These are phyloP conservation scores for Kodamaea ohmeri DNA, from an alignment of 1,139 yeast species.

Conservation along the genomic window DNA sequence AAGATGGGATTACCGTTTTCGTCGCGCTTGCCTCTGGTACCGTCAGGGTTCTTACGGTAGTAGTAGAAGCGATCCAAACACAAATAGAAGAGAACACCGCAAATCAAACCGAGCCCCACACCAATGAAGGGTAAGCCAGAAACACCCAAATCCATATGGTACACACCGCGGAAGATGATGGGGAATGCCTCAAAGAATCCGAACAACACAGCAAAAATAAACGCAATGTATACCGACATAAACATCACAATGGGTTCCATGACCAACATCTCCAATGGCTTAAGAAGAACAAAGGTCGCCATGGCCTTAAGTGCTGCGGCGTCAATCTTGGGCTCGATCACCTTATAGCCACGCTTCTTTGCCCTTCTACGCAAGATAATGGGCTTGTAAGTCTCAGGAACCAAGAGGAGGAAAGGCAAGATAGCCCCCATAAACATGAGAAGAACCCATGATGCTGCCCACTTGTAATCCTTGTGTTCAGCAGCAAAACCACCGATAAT, in stretches of 20 bases:
- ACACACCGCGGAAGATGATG: slow-evolving; percentile 62
- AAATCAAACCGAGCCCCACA: slow-evolving; percentile 61
- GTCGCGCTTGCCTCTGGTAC: slow-evolving; percentile 56
- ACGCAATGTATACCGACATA: slow-evolving; percentile 65
- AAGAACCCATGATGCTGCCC: slow-evolving; percentile 73
- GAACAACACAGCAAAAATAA: slow-evolving; percentile 70
- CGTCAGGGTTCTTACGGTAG: slow-evolving; percentile 61
- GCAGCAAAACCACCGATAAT: slow-evolving; percentile 78
- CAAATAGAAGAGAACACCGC: slow-evolving; percentile 54
- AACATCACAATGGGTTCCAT: slow-evolving; percentile 69
- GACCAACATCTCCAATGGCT: slow-evolving; percentile 63
- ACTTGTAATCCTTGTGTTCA: slow-evolving; percentile 66
- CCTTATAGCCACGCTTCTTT: slow-evolving; percentile 50
- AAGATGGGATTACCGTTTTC: slow-evolving; percentile 51
- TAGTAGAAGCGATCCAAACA: slow-evolving; percentile 44
- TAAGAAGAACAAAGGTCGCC: slow-evolving; percentile 47
- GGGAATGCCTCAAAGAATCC: slow-evolving; percentile 81
- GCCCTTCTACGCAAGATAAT: slow-evolving; percentile 58
- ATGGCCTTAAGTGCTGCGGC: slow-evolving; percentile 22
- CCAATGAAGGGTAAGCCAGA: slow-evolving; percentile 70
- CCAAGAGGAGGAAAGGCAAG: slow-evolving; percentile 51
- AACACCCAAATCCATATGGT: slow-evolving; percentile 55
- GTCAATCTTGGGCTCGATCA: slow-evolving; percentile 32
- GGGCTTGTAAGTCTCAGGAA: slow-evolving; percentile 73
- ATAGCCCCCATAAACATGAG: slow-evolving; percentile 69